Base-by-base conservation (phyloP, 768 basidiomycete genomes). In the Sistotremastrum niveocremeum region DNA sequence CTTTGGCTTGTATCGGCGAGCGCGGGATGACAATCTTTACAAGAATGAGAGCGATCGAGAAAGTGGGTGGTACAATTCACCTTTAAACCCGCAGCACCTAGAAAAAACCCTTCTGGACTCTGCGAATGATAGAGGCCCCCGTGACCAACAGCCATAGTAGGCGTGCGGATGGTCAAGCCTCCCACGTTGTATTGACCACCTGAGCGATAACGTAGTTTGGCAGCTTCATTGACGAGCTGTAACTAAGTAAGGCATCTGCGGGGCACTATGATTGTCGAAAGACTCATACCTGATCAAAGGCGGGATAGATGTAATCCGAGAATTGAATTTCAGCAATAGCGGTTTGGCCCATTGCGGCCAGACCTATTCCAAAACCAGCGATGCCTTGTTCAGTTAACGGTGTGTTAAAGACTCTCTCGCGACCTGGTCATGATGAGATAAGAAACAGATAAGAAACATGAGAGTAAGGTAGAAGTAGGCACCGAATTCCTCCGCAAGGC, bases 311-410 rank as follows among this genome's bases (percentile, higher is more conserved):
- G 59, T 94, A 90, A 57, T 90, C 86, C 3, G 81, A 76, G 49
- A 90, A 90, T 57, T 88, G 84, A 48, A 95, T 87, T 62, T 97
- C 91, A 35, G 88, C 91, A 46, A 97, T 91, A 3, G 90, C 87
- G 3, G 86, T 89, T 49, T 90, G 90, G 1, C 91, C 91, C 83
- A 95, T 94, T 7, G 81, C 67, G 0, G 93, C 89, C 48, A 93
- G 62, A 9, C 93, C 91, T 41, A 95, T 86, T 2, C 85, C 93
- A 56, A 95, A 95, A 10, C 91, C 91, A 33, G 85, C 90, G 47
- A 97, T 94, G 6, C 91, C 91, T 62, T 90, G 88, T 56, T 90
- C 88, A 2, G 85, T 87, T 45, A 95, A 61, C 3, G 91, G 91
- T 0, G 91, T 97, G 61, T 97, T 95, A 63, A 97, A 95, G 40